Conservation (phyloP, 768 basidiomycete species). For the Lactarius sp. region DNA sequence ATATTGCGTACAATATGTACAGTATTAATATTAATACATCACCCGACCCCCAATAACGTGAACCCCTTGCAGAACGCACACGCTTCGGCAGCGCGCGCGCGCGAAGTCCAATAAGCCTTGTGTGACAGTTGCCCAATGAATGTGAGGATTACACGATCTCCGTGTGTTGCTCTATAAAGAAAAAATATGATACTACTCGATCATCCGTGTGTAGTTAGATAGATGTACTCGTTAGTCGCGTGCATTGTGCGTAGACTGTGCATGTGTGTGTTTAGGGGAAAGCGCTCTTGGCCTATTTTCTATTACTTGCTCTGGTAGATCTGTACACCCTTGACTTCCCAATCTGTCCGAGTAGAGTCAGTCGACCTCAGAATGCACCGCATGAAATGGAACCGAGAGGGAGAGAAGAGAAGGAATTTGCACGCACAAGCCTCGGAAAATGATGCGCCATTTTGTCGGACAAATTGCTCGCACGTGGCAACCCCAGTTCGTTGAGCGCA, state of each 20-base stretch:
- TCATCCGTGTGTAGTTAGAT: slow-evolving; percentile 2
- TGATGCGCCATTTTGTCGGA: slow-evolving; percentile 63
- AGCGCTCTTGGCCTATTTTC: not conserved
- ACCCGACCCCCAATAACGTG: not conserved
- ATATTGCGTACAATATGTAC: slow-evolving; percentile 13
- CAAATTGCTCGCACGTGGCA: slow-evolving; percentile 74
- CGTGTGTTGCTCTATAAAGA: not conserved
- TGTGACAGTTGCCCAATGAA: not conserved
- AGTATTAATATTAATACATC: not conserved
- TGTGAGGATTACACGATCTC: not conserved
- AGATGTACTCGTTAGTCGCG: not conserved
- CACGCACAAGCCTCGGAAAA: slow-evolving; percentile 75
- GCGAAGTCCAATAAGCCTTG: not conserved
- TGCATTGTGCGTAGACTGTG: slow-evolving; percentile 1
- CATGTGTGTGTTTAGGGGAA: not conserved
- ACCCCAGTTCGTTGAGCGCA: slow-evolving; percentile 82
- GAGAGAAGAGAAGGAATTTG: not conserved
- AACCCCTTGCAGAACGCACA: not conserved
- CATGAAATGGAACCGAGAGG: slow-evolving; percentile 1
- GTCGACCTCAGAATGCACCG: not conserved
- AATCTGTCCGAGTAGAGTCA: slow-evolving; percentile 44
- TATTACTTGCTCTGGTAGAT: slow-evolving; percentile 49
- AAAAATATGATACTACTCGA: slow-evolving; percentile 8
- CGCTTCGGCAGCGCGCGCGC: not conserved
- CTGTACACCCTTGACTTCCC: slow-evolving; percentile 75